A percentile compares a stretch with the other conserved stretches of the same genome.
Conservation (phyloP, 1,139 yeast genomes). For the Saccharomyces hybrid region DNA sequence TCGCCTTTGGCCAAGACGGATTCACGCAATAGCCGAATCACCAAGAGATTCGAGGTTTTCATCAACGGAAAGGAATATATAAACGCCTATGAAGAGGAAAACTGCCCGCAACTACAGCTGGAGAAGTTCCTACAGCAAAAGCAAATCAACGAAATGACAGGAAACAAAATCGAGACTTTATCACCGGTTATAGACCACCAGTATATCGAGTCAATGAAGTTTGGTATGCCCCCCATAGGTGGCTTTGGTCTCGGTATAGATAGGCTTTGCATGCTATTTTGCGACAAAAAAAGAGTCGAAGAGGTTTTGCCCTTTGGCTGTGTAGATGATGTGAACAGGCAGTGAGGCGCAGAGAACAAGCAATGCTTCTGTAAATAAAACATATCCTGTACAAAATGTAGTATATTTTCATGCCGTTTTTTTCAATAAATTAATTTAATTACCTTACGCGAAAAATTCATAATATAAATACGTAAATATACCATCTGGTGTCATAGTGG, state of each 20-base stretch:
- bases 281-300: conserved; percentile 61
- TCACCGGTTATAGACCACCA: conserved; percentile 56
- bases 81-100: conserved; percentile 96
- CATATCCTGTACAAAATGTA: neutral
- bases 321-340: conserved; percentile 59
- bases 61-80: conserved; percentile 75
- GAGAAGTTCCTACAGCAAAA: conserved; percentile 55
- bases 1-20: conserved; percentile 74
- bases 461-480: neutral
- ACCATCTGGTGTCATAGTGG: no score
- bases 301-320: conserved; percentile 80
- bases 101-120: conserved; percentile 66
- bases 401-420: neutral
- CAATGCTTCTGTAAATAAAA: neutral
- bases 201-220: conserved; percentile 71
- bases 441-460: neutral
- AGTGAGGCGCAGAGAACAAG: conserved; percentile 30
- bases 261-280: conserved; percentile 71
- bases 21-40: conserved; percentile 8
- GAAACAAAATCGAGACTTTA: conserved; percentile 51
- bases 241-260: conserved; percentile 98
- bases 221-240: conserved; percentile 95
- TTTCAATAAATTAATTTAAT: no score
- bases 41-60: conserved; percentile 72
- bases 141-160: conserved; percentile 37